These are phyloP conservation scores for Exophiala calicioides DNA, from an alignment of 2,329 filamentous ascomycete genomes.

Conservation along the genomic window DNA sequence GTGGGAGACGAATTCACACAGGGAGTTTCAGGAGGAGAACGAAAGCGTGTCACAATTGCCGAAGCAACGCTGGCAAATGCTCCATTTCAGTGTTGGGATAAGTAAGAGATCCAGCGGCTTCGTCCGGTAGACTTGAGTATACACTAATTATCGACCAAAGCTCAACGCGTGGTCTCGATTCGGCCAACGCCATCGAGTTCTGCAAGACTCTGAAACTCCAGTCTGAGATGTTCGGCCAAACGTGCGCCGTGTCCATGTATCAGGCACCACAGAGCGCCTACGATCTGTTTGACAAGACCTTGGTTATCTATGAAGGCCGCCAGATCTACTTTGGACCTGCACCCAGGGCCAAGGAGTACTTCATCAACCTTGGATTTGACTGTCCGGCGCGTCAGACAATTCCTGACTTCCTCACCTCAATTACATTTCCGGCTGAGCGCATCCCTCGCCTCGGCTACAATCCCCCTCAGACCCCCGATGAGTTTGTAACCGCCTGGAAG, in stretches of 20 bases:
- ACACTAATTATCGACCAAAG: conserved; percentile 43
- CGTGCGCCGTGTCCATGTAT: conserved; percentile 60
- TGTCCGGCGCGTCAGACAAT: conserved; percentile 68
- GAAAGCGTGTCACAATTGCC: conserved; percentile 63
- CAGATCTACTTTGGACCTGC: conserved; percentile 75
- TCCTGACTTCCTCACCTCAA: conserved; percentile 68
- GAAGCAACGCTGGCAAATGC: conserved; percentile 51
- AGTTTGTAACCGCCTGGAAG: conserved; percentile 60
- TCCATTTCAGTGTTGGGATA: conserved; percentile 43
- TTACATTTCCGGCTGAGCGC: conserved; percentile 66
- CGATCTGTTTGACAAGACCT: conserved; percentile 71
- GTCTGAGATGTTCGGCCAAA: conserved; percentile 51
- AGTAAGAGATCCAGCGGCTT: conserved; percentile 31
- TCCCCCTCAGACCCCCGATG: conserved; percentile 67
- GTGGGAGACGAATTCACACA: conserved; percentile 59
- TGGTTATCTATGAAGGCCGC: conserved; percentile 68
- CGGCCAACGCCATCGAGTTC: conserved; percentile 60
- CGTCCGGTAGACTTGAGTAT: conserved; percentile 2
- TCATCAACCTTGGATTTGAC: conserved; percentile 67
- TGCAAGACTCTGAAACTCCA: conserved; percentile 53
- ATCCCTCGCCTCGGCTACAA: conserved; percentile 60
- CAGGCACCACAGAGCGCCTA: conserved; percentile 53
- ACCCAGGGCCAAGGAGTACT: conserved; percentile 61
- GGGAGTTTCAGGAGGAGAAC: conserved; percentile 62
- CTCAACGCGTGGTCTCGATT: conserved; percentile 55